Base-by-base conservation (phyloP, 306 rosid genomes). In the Prunus armeniaca region DNA sequence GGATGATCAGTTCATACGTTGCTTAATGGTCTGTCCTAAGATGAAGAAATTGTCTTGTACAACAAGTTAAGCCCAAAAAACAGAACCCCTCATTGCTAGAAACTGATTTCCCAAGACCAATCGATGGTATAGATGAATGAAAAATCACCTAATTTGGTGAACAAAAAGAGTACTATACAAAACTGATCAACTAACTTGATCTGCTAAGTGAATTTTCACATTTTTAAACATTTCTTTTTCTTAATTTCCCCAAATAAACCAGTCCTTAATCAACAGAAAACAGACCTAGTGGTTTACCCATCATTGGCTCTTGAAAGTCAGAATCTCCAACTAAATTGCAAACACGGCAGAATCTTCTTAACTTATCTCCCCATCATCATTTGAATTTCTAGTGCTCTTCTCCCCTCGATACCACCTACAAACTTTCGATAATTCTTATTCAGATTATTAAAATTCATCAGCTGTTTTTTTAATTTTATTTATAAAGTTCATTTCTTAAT, bases 281-380 rank as follows among this genome's bases (percentile, higher is more conserved):
- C 77, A 17, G 77, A 60, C 45, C 57, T 6, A 73, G 58, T 76
- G 74, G 95, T 78, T 91, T 83, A 84, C 89, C 95, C 88, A 86
- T 85, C 87, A 81, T 75, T 58, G 76, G 77, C 73, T 85, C 86
- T 76, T 77, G 57, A 80, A 85, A 81, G 81, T 81, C 80, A 84
- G 84, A 65, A 91, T 87, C 86, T 61, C 83, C 75, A 72, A 78
- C 63, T 25, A 79, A 85, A 84, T 30, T 79, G 41, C 66, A 57
- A 66, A 34, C 79, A 81, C 79, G 89, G 72, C 84, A 89, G 95
- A 91, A 91, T 88, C 91, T 89, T 81, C 84, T 34, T 80, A 83
- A 76, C 90, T 83, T 85, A 74, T 75, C 74, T 76, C 38, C 50
- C 80, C 49, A 34, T 34, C 69, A 10, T 34, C 34, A 34, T 64